Conservation (phyloP, 2,329 filamentous ascomycete species). For the Fusarium kyushuense region DNA sequence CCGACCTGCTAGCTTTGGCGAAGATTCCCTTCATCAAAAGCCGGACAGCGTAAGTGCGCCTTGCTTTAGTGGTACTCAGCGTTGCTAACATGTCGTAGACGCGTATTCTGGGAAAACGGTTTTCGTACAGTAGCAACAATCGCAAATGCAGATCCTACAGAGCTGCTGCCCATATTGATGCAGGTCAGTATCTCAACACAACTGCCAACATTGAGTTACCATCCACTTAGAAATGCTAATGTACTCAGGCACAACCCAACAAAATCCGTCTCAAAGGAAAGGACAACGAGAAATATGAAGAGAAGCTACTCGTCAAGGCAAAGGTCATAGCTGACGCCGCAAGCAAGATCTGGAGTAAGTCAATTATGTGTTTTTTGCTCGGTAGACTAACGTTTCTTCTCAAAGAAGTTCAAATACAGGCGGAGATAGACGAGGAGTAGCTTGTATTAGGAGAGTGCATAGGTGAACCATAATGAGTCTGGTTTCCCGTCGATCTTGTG, state of each 20-base stretch:
- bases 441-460: background rate
- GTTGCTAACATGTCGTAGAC: slow-evolving; percentile 42
- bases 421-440: slow-evolving; percentile 61
- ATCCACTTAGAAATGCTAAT: background rate
- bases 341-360: slow-evolving; percentile 75
- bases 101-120: slow-evolving; percentile 81
- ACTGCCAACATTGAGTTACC: background rate
- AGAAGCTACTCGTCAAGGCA: slow-evolving; percentile 75
- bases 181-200: slow-evolving; percentile 62
- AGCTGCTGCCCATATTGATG: slow-evolving; percentile 77
- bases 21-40: slow-evolving; percentile 82
- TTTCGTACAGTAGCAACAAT: slow-evolving; percentile 75
- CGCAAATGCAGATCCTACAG: slow-evolving; percentile 75
- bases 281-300: slow-evolving; percentile 70
- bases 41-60: slow-evolving; percentile 70
- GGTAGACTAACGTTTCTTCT: slow-evolving; percentile 6
- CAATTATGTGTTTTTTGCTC: background rate
- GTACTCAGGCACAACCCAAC: slow-evolving; percentile 71
- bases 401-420: slow-evolving; percentile 64
- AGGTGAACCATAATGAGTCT: background rate
- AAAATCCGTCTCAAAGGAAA: slow-evolving; percentile 67
- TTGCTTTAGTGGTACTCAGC: background rate
- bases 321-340: slow-evolving; percentile 76
- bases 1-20: slow-evolving; percentile 77
- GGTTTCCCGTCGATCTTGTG: background rate